Conservation (phyloP, 208 protist species). For the Leishmania amazonensis region DNA sequence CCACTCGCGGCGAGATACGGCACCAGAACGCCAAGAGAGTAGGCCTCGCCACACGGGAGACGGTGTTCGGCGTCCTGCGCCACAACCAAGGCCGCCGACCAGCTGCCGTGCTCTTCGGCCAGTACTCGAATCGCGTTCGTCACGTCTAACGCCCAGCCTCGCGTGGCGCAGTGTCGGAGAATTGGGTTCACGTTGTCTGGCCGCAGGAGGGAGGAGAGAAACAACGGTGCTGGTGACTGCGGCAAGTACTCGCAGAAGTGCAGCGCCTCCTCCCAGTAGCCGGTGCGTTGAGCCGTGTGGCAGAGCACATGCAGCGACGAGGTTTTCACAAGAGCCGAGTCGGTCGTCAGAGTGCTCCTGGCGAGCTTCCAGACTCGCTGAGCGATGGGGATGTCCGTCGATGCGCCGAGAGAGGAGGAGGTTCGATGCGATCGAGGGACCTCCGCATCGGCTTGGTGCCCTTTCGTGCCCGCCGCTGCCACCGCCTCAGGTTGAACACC, state of each 20-base stretch:
- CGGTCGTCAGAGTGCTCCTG: constrained; percentile 39
- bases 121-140: constrained; percentile 68
- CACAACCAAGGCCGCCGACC: constrained; percentile 60
- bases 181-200: constrained; percentile 55
- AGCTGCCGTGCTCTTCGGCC: constrained; percentile 66
- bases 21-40: constrained; percentile 76
- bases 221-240: constrained; percentile 63
- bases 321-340: constrained; percentile 53
- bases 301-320: constrained; percentile 76
- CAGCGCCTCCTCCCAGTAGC: constrained; percentile 73
- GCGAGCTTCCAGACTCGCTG: constrained; percentile 56
- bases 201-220: constrained; percentile 72
- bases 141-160: constrained; percentile 64
- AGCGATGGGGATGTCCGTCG: constrained; percentile 24
- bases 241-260: constrained; percentile 50
- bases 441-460: not conserved
- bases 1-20: constrained; percentile 75
- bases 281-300: constrained; percentile 74
- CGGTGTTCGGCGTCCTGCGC: constrained; percentile 65
- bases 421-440: not conserved
- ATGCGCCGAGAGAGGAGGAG: not conserved
- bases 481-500: not conserved
- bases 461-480: not conserved
- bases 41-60: constrained; percentile 66
- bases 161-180: constrained; percentile 35